Conservation (phyloP, 2,329 filamentous ascomycete species). For the Cytospora schulzeri region DNA sequence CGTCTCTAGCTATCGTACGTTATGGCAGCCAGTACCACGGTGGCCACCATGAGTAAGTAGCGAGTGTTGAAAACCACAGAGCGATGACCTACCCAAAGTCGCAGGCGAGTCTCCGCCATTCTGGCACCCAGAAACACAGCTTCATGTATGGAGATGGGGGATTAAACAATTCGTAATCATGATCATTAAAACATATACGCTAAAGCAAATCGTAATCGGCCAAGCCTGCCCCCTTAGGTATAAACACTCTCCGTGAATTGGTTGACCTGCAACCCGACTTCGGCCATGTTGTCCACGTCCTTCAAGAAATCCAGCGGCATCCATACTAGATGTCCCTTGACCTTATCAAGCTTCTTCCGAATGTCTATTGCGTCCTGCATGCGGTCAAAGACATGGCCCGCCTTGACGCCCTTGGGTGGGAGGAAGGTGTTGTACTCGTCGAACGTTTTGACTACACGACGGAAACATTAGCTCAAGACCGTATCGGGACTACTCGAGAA, state of each 20-base stretch:
- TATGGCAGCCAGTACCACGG: not conserved
- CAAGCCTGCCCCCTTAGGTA: constrained; percentile 50
- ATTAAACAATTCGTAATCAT: not conserved
- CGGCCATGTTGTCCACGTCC: constrained; percentile 80
- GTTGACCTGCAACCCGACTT: constrained; percentile 85
- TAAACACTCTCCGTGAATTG: constrained; percentile 85
- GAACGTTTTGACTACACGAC: constrained; percentile 71
- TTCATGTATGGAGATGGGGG: not conserved
- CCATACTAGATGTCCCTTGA: constrained; percentile 90
- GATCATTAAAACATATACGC: constrained; percentile 12
- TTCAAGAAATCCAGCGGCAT: constrained; percentile 88
- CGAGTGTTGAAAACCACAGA: no score
- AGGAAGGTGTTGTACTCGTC: constrained; percentile 85
- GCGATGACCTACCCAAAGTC: no score
- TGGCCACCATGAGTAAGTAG: not conserved
- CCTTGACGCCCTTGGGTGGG: constrained; percentile 69
- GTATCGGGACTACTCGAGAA: no score
- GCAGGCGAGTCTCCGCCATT: no score
- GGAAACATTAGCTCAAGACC: not conserved
- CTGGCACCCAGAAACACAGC: no score
- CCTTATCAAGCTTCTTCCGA: constrained; percentile 71
- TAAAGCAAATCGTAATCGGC: not conserved
- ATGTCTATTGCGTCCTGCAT: constrained; percentile 75
- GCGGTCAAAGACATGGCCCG: constrained; percentile 85
- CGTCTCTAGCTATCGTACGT: not conserved